These are phyloP conservation scores for Wickerhamomyces xylosicus DNA, from an alignment of 805 yeast genomes.

Conservation along the genomic window DNA sequence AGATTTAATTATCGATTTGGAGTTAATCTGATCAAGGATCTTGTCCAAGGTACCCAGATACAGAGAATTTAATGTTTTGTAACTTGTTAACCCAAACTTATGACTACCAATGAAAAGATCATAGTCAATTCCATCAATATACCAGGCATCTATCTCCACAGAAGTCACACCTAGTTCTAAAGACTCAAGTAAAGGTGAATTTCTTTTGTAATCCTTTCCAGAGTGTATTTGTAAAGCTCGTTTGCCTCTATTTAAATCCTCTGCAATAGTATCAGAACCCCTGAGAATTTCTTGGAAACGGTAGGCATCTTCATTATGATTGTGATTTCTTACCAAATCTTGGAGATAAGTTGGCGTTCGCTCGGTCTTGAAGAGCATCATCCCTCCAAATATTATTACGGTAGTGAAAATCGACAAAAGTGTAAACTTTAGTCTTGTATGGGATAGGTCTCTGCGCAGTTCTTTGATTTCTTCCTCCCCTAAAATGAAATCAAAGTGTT, in stretches of 20 bases:
- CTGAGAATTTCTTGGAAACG: neutral
- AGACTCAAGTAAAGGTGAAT: constrained; percentile 48
- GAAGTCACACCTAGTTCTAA: constrained; percentile 39
- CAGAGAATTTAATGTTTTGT: constrained; percentile 34
- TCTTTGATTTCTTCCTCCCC: neutral
- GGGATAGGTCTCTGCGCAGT: neutral
- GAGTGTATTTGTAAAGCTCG: constrained; percentile 37
- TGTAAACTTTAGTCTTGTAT: neutral
- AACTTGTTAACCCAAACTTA: constrained; percentile 29
- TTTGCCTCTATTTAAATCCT: constrained; percentile 4
- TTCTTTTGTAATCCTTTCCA: constrained; percentile 64
- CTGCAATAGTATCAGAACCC: constrained; percentile 1
- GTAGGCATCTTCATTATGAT: neutral
- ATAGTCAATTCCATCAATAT: constrained; percentile 11
- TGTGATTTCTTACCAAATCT: neutral
- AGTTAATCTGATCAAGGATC: constrained; percentile 34
- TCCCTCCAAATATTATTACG: neutral
- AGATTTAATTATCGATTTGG: neutral
- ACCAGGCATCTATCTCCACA: constrained; percentile 63
- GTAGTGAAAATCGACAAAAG: neutral
- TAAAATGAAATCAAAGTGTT: neutral
- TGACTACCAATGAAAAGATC: constrained; percentile 58
- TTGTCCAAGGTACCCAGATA: constrained; percentile 44
- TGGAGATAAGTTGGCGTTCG: neutral
- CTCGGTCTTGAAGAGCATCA: neutral